phyloP scores from a whole-genome alignment of 2,329 filamentous ascomycete genomes.

The Emericellopsis atlantica region DNA sequence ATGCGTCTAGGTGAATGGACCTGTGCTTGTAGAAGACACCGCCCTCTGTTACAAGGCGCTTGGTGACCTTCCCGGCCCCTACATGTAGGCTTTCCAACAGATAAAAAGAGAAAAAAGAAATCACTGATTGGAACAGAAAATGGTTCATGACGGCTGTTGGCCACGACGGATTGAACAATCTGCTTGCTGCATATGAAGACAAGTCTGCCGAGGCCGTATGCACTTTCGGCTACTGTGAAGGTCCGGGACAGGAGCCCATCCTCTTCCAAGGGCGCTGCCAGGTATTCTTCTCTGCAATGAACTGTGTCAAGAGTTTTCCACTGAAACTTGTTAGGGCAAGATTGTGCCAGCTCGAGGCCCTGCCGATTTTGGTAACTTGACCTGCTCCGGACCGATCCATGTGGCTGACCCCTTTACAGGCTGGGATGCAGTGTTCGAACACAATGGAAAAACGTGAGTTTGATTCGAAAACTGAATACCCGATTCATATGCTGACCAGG shows the following conservation, averaged over 20 bases:
- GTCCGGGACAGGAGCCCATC: conserved; percentile 71
- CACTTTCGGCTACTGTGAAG: conserved; percentile 85
- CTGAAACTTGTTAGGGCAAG: conserved; percentile 37
- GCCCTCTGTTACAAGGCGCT: conserved; percentile 87
- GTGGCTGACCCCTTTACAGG: conserved; percentile 34
- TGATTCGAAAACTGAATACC: background rate
- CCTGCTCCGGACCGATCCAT: background rate
- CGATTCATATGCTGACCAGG: conserved; percentile 2
- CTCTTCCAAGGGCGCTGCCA: conserved; percentile 86
- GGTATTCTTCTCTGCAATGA: conserved; percentile 25
- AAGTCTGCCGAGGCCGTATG: conserved; percentile 89
- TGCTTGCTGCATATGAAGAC: conserved; percentile 78
- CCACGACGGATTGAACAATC: conserved; percentile 75
- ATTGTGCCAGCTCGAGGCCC: conserved; percentile 79
- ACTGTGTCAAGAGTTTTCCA: too few species aligned
- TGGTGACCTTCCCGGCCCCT: conserved; percentile 83
- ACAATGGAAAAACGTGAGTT: conserved; percentile 67
- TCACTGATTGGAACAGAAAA: conserved; percentile 46
- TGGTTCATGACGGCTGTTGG: conserved; percentile 83
- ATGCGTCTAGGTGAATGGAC: conserved; percentile 54
- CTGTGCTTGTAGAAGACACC: conserved; percentile 92
- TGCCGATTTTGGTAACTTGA: conserved; percentile 60
- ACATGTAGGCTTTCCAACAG: conserved; percentile 55
- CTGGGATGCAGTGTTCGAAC: conserved; percentile 96
- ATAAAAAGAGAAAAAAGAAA: conserved; percentile 1